These are phyloP conservation scores for Echria macrotheca DNA, from an alignment of 495 filamentous ascomycete species.

Conservation along the genomic window DNA sequence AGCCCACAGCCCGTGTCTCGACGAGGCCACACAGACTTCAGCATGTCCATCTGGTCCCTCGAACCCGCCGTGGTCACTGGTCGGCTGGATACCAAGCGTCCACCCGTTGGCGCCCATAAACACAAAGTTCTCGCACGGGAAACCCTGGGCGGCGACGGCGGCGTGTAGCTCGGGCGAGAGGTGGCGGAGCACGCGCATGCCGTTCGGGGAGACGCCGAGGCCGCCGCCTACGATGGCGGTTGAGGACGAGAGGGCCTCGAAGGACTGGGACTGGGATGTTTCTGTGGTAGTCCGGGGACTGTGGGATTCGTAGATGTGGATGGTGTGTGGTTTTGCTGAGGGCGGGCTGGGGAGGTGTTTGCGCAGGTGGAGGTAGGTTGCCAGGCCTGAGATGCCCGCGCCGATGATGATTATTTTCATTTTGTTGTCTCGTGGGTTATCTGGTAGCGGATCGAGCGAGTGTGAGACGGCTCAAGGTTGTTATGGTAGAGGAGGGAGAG, in stretches of 20 bases:
- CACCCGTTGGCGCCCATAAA: conserved; percentile 16
- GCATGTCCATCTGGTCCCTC: conserved; percentile 5
- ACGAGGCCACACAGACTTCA: conserved; percentile 11
- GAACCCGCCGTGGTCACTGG: conserved; percentile 11
- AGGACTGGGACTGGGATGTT: conserved; percentile 21
- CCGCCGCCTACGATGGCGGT: conserved; percentile 46
- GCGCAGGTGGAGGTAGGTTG: conserved; percentile 43
- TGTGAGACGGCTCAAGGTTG: too few species aligned
- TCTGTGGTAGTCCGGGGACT: conserved; percentile 24
- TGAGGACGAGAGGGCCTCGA: conserved; percentile 11
- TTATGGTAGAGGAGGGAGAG: too few species aligned
- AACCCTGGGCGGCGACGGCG: conserved; percentile 14
- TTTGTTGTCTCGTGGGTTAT: neutral
- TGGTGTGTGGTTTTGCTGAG: conserved; percentile 13
- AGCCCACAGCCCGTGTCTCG: conserved; percentile 9
- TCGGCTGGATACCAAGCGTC: conserved; percentile 10
- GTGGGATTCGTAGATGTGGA: conserved; percentile 35
- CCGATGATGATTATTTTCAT: conserved; percentile 55
- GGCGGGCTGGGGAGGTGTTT: conserved; percentile 39
- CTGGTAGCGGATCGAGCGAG: too few species aligned
- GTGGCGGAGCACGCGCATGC: conserved; percentile 40
- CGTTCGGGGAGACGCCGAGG: conserved; percentile 46
- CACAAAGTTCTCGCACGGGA: conserved; percentile 13
- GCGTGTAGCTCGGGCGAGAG: conserved; percentile 32
- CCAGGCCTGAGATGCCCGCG: conserved; percentile 45